These are phyloP conservation scores for Lumnitzera racemosa DNA, from an alignment of 345 rosid genomes.

Conservation along the genomic window DNA sequence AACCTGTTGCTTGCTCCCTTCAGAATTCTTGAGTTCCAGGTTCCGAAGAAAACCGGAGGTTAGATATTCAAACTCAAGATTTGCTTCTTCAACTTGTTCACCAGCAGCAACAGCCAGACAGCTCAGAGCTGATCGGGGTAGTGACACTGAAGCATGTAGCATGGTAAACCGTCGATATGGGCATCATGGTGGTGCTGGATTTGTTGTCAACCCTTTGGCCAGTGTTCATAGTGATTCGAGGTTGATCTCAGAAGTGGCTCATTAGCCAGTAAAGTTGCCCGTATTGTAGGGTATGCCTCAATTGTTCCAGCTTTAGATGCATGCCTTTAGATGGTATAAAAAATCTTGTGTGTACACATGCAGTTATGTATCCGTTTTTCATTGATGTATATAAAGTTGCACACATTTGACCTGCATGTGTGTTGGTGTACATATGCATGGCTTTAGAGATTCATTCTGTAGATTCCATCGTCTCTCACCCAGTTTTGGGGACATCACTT, in stretches of 20 bases:
- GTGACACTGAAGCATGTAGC: constrained; percentile 24
- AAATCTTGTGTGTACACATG: too few relatives aligned
- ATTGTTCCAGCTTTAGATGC: neutral
- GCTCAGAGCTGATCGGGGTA: constrained; percentile 24
- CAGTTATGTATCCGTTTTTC: too few relatives aligned
- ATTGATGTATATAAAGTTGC: too few relatives aligned
- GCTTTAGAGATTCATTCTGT: too few relatives aligned
- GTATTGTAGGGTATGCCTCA: neutral
- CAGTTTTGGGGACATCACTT: too few relatives aligned
- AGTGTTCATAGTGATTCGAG: constrained; percentile 42
- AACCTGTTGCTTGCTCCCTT: constrained; percentile 72
- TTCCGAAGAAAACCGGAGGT: constrained; percentile 68
- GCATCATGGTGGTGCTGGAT: constrained; percentile 40
- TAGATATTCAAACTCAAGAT: constrained; percentile 30
- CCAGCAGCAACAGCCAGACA: constrained; percentile 18
- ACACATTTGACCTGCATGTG: too few relatives aligned
- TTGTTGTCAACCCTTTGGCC: constrained; percentile 86
- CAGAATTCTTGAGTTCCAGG: constrained; percentile 58
- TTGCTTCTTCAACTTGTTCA: constrained; percentile 26
- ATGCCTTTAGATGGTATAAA: neutral
- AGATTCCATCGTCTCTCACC: too few relatives aligned
- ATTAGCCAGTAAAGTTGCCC: constrained; percentile 5
- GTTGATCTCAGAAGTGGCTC: constrained; percentile 17
- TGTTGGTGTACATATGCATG: too few relatives aligned
- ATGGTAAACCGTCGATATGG: constrained; percentile 41